phyloP scores from a whole-genome alignment of 345 rosid species.

The Brassica incana region DNA sequence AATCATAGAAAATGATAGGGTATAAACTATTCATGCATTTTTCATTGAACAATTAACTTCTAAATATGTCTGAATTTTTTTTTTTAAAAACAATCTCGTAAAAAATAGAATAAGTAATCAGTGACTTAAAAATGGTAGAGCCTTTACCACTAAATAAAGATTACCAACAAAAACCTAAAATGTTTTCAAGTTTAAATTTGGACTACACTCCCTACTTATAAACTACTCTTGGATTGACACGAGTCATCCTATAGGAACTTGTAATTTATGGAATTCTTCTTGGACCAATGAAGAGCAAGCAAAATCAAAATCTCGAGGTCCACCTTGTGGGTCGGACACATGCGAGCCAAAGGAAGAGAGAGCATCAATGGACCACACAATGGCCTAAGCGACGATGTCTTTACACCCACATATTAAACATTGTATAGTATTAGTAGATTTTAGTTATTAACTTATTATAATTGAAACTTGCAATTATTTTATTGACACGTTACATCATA shows the following conservation, averaged over 20 bases:
- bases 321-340: constrained; percentile 37
- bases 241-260: neutral
- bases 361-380: constrained; percentile 35
- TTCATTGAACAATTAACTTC: neutral
- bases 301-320: constrained; percentile 20
- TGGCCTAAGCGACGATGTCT: constrained; percentile 18
- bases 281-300: constrained; percentile 3
- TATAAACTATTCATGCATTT: neutral
- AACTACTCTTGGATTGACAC: neutral
- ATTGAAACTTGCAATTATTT: constrained; percentile 12
- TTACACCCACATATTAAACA: constrained; percentile 32
- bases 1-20: neutral
- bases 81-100: neutral
- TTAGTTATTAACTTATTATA: neutral
- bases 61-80: neutral
- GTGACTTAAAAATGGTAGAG: neutral
- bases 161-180: neutral
- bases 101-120: neutral
- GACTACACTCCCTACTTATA: neutral
- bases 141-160: neutral
- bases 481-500: constrained; percentile 6
- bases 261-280: neutral
- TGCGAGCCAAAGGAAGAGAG: constrained; percentile 21
- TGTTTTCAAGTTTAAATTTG: neutral
- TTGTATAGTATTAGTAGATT: neutral